These are phyloP conservation scores for Verbascum thapsus DNA, from an alignment of 257 asterid species.

Conservation along the genomic window DNA sequence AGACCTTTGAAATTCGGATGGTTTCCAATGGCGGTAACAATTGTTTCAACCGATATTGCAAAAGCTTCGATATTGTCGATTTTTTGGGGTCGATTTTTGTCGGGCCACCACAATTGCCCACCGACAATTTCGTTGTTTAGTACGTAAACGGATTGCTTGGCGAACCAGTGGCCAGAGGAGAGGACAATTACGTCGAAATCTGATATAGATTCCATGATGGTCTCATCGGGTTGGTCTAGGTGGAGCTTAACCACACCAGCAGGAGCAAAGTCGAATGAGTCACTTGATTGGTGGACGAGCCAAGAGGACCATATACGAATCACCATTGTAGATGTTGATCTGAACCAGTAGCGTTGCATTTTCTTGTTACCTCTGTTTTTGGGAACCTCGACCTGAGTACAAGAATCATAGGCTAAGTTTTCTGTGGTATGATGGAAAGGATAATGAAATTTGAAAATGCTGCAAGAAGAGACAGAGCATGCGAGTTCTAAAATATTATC, in stretches of 20 bases:
- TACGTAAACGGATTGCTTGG: slow-evolving; percentile 57
- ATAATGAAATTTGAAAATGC: too few species aligned
- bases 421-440: too few species aligned
- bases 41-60: slow-evolving; percentile 59
- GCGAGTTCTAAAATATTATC: too few species aligned
- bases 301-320: slow-evolving; percentile 72
- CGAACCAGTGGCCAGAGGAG: slow-evolving; percentile 79
- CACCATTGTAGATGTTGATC: slow-evolving; percentile 59
- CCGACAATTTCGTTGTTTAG: slow-evolving; percentile 57
- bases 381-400: slow-evolving; percentile 60
- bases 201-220: slow-evolving; percentile 47
- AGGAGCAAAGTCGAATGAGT: slow-evolving; percentile 53
- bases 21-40: slow-evolving; percentile 47
- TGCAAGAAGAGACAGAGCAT: too few species aligned
- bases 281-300: slow-evolving; percentile 60
- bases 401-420: not conserved
- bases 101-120: slow-evolving; percentile 68
- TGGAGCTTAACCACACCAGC: slow-evolving; percentile 53
- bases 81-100: slow-evolving; percentile 45
- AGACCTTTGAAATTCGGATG: slow-evolving; percentile 59
- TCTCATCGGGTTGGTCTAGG: slow-evolving; percentile 59
- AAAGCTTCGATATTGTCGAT: slow-evolving; percentile 53
- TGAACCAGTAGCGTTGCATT: slow-evolving; percentile 58
- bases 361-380: slow-evolving; percentile 50
- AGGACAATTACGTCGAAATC: slow-evolving; percentile 50